A percentile compares a stretch with the other conserved stretches of the same genome.
Conservation (phyloP, 352 stramenopile genomes). For the Globisporangium polare region DNA sequence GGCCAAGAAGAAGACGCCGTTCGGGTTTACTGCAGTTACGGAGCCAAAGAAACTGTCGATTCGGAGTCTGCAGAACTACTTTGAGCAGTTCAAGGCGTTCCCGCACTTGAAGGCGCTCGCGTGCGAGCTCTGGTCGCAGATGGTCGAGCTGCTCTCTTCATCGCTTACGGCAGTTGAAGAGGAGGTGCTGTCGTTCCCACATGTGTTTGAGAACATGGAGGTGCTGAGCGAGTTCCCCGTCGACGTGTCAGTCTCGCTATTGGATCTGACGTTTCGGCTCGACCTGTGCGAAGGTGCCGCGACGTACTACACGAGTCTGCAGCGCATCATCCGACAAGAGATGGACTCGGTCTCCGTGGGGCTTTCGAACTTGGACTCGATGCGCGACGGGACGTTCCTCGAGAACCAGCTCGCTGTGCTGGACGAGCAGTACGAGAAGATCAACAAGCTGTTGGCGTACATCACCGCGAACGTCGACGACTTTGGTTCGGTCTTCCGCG, state of each 20-base stretch:
- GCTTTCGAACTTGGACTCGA: constrained; percentile 44
- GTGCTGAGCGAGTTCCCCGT: constrained; percentile 69
- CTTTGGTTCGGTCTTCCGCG: constrained; percentile 52
- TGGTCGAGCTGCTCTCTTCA: constrained; percentile 36
- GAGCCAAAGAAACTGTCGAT: constrained; percentile 39
- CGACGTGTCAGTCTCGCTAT: constrained; percentile 60
- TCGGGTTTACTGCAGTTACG: constrained; percentile 27
- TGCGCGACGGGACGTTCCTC: constrained; percentile 55
- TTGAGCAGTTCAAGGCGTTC: constrained; percentile 46
- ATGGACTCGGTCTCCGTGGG: constrained; percentile 63
- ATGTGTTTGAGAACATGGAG: constrained; percentile 42
- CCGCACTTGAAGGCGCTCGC: constrained; percentile 43
- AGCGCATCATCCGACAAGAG: constrained; percentile 62
- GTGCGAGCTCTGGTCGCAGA: constrained; percentile 52
- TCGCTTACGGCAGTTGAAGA: not conserved
- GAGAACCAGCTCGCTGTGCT: constrained; percentile 47
- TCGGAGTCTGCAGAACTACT: constrained; percentile 62
- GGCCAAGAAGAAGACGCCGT: constrained; percentile 51
- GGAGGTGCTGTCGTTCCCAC: constrained; percentile 17
- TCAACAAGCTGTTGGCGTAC: constrained; percentile 47
- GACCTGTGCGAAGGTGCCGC: constrained; percentile 53
- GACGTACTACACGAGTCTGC: constrained; percentile 53
- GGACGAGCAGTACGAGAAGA: constrained; percentile 52
- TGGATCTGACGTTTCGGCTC: constrained; percentile 59
- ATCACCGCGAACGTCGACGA: constrained; percentile 63